Base-by-base conservation (phyloP, 1,139 yeast species). In the Pichia sp. region DNA sequence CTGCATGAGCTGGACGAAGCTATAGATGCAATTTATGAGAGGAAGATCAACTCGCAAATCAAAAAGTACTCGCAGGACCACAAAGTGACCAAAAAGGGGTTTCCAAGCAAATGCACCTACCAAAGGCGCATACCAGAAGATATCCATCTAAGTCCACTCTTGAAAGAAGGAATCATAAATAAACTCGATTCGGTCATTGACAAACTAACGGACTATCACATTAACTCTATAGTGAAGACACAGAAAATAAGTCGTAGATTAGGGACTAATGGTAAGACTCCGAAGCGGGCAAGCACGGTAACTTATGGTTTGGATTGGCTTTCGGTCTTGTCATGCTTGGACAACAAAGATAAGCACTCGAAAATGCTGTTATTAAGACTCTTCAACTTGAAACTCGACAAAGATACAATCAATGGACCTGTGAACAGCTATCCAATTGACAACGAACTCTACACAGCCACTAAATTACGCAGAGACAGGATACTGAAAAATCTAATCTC, bases 1-100 rank as follows among this genome's bases (percentile, higher is more conserved):
- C 4, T n/a, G 4, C 29, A 19, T 7, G 62, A 59, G 16, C 11
- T 60, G 11, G 6, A 45, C 15, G 41, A 43, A 19, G 55, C 54
- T 40, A 57, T 81, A 32, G 72, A 73, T 38, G 70, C 80, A 0
- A 44, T 72, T 2, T 65, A 77, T 31, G 75, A 75, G 52, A 59
- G 68, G 5, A 71, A 67, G 36, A 67, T 80, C 0, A 61, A 62
- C 19, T 49, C 59, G 1, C 50, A 49, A 31, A 52, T 56, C 4
- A 4, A 3, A 2, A 11, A 46, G 4, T 52, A 41, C 29, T 15
- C 49, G 8, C 32, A 42, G 1, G 13, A 16, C 11, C 48, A 49
- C 19, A 36, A 36, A 13, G n/a, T 32, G 11, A 36, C 44, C 26
- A 45, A 45, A 42, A 16, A 34, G 10, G 52, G 50, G n/a, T 36